Percentiles rank a stretch among this genome's conserved stretches.
Conservation (phyloP, 179 eudicot species). For the Drosera spatulata region DNA sequence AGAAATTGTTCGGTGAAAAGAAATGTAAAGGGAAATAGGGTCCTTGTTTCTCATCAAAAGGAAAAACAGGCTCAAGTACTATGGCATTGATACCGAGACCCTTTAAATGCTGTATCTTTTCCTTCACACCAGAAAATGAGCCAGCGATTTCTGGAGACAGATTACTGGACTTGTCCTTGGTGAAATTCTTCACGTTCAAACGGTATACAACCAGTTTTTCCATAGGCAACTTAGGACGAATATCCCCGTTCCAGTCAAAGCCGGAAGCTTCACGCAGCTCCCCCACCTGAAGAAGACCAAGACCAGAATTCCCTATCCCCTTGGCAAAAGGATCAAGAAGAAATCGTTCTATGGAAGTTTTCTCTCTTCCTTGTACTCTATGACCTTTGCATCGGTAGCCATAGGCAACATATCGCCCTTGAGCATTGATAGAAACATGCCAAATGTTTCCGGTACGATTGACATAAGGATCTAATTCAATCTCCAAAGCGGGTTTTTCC, state of each 20-base stretch:
- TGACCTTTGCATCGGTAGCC: constrained; percentile 64
- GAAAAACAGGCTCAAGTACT: constrained; percentile 68
- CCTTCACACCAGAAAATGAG: constrained; percentile 60
- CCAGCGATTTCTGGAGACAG: constrained; percentile 47
- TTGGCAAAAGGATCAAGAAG: constrained; percentile 82
- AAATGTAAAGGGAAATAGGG: constrained; percentile 82
- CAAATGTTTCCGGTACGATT: constrained; percentile 91
- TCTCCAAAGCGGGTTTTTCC: constrained; percentile 63
- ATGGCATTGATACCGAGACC: constrained; percentile 77
- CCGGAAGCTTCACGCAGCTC: constrained; percentile 33
- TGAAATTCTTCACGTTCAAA: constrained; percentile 53
- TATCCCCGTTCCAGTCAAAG: constrained; percentile 75
- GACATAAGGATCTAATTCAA: constrained; percentile 83
- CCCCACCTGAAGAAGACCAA: constrained; percentile 31
- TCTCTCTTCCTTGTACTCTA: constrained; percentile 9
- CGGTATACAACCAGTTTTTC: constrained; percentile 82
- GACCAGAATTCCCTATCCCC: constrained; percentile 26
- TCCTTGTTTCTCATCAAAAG: constrained; percentile 49
- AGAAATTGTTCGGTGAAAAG: constrained; percentile 45
- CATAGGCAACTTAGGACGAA: constrained; percentile 45
- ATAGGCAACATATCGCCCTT: constrained; percentile 47
- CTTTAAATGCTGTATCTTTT: constrained; percentile 62
- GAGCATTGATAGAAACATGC: constrained; percentile 61
- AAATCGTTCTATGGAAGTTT: constrained; percentile 18
- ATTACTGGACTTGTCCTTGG: constrained; percentile 61